Evolutionary conservation across 305 asterid species (phyloP).

Genomic region (Ajuga reptans): DNA sequence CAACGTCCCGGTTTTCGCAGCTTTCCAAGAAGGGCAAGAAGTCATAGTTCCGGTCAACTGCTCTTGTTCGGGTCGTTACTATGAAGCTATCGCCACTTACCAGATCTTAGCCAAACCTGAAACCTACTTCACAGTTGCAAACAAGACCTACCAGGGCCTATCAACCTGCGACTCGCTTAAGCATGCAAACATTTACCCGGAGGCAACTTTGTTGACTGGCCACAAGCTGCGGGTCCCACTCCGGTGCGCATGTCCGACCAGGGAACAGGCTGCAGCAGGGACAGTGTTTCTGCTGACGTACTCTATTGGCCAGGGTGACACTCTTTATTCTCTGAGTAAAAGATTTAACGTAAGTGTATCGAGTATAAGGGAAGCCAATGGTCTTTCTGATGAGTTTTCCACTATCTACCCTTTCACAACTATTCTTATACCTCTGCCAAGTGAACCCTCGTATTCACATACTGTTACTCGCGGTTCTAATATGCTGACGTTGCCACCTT

Average conservation of each 20-base stretch:
- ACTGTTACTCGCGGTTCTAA: not conserved
- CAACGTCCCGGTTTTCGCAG: conserved; percentile 25
- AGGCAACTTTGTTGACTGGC: conserved; percentile 22
- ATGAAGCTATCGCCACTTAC: conserved; percentile 35
- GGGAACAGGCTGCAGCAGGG: conserved; percentile 33
- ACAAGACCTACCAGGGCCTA: conserved; percentile 45
- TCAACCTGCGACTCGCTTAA: conserved; percentile 38
- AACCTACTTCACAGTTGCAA: conserved; percentile 40
- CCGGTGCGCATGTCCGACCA: conserved; percentile 54
- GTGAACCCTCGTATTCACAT: conserved; percentile 30
- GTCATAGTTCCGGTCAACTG: conserved; percentile 49
- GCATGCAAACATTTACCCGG: conserved; percentile 17
- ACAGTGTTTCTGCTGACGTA: conserved; percentile 39
- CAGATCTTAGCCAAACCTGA: conserved; percentile 5
- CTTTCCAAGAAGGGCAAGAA: conserved; percentile 31
- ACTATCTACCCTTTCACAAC: conserved; percentile 46
- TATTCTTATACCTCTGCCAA: conserved; percentile 40
- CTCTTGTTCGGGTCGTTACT: conserved; percentile 37
- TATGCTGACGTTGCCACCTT: conserved; percentile 16
- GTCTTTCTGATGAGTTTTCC: conserved; percentile 23
- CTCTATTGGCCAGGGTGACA: conserved; percentile 32
- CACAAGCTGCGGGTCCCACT: conserved; percentile 41
- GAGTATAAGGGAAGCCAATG: conserved; percentile 34
- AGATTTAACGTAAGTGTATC: conserved; percentile 30
- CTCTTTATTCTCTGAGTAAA: conserved; percentile 26